A percentile compares a stretch with the other conserved stretches of the same genome.
These are phyloP conservation scores for Fusarium musae DNA, from an alignment of 2,329 filamentous ascomycete species.

Conservation along the genomic window DNA sequence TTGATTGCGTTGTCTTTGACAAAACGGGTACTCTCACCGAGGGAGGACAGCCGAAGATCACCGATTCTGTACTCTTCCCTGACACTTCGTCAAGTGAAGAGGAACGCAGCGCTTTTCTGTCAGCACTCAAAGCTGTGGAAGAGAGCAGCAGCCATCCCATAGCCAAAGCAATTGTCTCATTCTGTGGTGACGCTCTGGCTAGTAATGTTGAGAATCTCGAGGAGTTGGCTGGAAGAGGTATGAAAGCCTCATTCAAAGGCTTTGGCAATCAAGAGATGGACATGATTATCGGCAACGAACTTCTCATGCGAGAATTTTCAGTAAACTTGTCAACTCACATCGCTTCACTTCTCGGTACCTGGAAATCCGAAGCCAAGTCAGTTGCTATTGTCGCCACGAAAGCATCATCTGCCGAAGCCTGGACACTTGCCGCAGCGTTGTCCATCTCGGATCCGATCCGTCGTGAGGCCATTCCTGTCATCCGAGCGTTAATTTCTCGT, in stretches of 20 bases:
- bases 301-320: slow-evolving; percentile 66
- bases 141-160: slow-evolving; percentile 80
- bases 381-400: slow-evolving; percentile 68
- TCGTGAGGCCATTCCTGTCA: slow-evolving; percentile 73
- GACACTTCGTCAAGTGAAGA: slow-evolving; percentile 39
- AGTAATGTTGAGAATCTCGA: slow-evolving; percentile 59
- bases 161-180: slow-evolving; percentile 74
- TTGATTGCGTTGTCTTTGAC: slow-evolving; percentile 86
- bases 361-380: slow-evolving; percentile 73
- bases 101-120: slow-evolving; percentile 54
- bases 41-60: slow-evolving; percentile 77
- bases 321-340: slow-evolving; percentile 54
- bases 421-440: slow-evolving; percentile 71
- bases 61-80: slow-evolving; percentile 59
- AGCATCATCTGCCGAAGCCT: slow-evolving; percentile 44
- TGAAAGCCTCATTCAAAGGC: slow-evolving; percentile 62
- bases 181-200: slow-evolving; percentile 60
- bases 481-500: slow-evolving; percentile 70
- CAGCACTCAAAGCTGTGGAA: slow-evolving; percentile 70
- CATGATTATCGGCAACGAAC: slow-evolving; percentile 78
- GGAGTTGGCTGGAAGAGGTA: slow-evolving; percentile 77
- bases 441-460: slow-evolving; percentile 86
- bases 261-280: slow-evolving; percentile 49
- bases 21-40: slow-evolving; percentile 87
- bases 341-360: slow-evolving; percentile 57